Conservation (phyloP, 2,329 filamentous ascomycete species). For the Cercospora sp. region DNA sequence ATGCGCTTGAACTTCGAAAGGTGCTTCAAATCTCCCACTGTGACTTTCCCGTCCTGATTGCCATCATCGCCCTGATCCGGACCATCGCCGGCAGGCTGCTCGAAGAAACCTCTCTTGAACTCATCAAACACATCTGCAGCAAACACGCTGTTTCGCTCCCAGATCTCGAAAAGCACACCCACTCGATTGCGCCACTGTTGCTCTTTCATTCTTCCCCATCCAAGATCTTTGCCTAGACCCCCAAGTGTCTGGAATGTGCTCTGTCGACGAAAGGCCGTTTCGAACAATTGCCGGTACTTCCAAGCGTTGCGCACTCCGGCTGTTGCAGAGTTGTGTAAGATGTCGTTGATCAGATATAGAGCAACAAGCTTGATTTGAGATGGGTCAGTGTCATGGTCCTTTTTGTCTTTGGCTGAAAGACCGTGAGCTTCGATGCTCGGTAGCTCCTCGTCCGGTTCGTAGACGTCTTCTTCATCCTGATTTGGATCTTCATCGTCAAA, state of each 20-base stretch:
- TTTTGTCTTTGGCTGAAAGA: constrained; percentile 36
- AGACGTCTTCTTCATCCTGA: constrained; percentile 43
- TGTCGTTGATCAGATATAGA: constrained; percentile 77
- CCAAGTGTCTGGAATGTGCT: constrained; percentile 76
- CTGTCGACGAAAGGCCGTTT: constrained; percentile 66
- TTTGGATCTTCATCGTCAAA: constrained; percentile 52
- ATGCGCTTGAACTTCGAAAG: constrained; percentile 53
- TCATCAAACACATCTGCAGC: constrained; percentile 70
- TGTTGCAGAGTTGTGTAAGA: constrained; percentile 73
- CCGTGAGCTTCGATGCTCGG: constrained; percentile 42
- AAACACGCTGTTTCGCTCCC: constrained; percentile 68
- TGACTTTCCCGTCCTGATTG: constrained; percentile 41
- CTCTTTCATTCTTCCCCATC: constrained; percentile 78
- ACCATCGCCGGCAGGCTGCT: constrained; percentile 66
- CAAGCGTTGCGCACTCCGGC: constrained; percentile 80
- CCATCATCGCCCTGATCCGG: constrained; percentile 43
- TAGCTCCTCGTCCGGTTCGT: constrained; percentile 40
- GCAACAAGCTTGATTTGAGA: constrained; percentile 76
- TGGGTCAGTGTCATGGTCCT: constrained; percentile 59
- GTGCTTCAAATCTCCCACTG: constrained; percentile 30
- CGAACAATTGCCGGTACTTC: constrained; percentile 81
- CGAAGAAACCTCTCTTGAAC: constrained; percentile 70
- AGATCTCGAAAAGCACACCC: constrained; percentile 66
- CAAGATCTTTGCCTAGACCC: constrained; percentile 66
- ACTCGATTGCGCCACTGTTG: constrained; percentile 85